Percentiles rank a stretch among this genome's conserved stretches.
Evolutionary conservation across 192 early-diverging fungal genomes (phyloP).

Genomic region (Allomyces macrogynus): DNA sequence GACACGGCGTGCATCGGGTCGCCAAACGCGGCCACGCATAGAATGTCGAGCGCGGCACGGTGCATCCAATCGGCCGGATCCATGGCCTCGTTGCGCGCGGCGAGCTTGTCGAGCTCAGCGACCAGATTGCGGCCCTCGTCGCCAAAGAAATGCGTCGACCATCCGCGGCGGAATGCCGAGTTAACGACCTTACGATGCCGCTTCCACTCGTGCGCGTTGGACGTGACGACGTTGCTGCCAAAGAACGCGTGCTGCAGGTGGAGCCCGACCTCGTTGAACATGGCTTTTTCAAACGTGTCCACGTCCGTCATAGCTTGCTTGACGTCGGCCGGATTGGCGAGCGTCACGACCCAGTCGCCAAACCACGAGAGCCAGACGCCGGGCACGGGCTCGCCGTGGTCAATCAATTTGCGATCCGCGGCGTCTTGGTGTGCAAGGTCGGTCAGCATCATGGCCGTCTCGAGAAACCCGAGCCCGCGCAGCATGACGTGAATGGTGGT

Average conservation of each 20-base stretch:
- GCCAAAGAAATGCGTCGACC: conserved; percentile 12
- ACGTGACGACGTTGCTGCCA: conserved; percentile 11
- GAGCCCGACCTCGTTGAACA: not conserved
- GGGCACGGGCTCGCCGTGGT: no score
- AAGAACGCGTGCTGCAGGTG: not conserved
- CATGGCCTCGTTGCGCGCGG: not conserved
- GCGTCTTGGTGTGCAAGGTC: no score
- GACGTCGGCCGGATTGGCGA: conserved; percentile 4
- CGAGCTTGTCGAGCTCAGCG: conserved; percentile 9
- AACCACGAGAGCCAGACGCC: not conserved
- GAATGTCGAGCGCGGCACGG: not conserved
- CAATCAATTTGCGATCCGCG: no score
- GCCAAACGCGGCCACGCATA: not conserved
- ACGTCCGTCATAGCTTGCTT: conserved; percentile 2
- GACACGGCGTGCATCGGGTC: not conserved
- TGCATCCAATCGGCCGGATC: not conserved
- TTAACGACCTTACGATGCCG: conserved; percentile 22
- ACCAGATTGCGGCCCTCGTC: conserved; percentile 8
- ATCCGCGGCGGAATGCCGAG: conserved; percentile 23
- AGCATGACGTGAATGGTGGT: no score
- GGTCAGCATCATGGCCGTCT: no score
- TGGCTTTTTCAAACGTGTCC: not conserved
- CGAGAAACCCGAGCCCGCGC: no score
- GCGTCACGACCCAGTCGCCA: not conserved
- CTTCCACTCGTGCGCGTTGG: conserved; percentile 18